Evolutionary conservation across 306 rosid genomes (phyloP).

Genomic region (Clitoria ternatea): DNA sequence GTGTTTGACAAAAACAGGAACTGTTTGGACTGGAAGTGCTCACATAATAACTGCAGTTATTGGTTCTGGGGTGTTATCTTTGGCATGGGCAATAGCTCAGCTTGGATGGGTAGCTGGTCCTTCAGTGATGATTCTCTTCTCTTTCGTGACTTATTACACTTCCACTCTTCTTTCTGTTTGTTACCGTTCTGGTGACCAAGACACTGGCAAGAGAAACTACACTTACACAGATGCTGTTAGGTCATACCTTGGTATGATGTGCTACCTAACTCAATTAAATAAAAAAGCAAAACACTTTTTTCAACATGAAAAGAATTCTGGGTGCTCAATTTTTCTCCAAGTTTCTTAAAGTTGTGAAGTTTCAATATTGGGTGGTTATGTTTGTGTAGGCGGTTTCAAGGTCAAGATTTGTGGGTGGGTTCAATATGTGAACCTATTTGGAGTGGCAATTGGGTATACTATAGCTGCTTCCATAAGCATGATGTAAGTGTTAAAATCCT

Average conservation of each 20-base stretch:
- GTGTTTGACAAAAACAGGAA: constrained; percentile 19
- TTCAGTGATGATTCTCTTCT: constrained; percentile 34
- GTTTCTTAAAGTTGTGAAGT: not conserved
- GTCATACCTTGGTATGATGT: constrained; percentile 33
- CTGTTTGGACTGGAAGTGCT: constrained; percentile 35
- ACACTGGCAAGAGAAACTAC: constrained; percentile 39
- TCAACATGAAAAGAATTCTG: not conserved
- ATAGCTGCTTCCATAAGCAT: constrained; percentile 86
- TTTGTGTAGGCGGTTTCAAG: constrained; percentile 31
- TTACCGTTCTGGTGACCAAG: constrained; percentile 37
- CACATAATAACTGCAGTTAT: constrained; percentile 49
- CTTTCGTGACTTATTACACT: constrained; percentile 36
- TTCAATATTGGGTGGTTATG: not conserved
- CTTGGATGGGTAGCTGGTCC: constrained; percentile 57
- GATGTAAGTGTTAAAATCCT: constrained; percentile 52
- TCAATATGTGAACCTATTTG: constrained; percentile 67
- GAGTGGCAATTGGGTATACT: constrained; percentile 79
- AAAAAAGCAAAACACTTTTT: not conserved
- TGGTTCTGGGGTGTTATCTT: constrained; percentile 44
- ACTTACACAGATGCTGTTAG: constrained; percentile 38
- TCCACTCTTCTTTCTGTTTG: constrained; percentile 31
- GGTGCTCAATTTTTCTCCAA: not conserved
- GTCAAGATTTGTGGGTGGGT: constrained; percentile 40
- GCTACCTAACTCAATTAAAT: not conserved
- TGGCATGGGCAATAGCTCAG: constrained; percentile 51